A percentile compares a stretch with the other conserved stretches of the same genome.
phyloP scores from a whole-genome alignment of 148 eudicot species.

The Drosera capensis region DNA sequence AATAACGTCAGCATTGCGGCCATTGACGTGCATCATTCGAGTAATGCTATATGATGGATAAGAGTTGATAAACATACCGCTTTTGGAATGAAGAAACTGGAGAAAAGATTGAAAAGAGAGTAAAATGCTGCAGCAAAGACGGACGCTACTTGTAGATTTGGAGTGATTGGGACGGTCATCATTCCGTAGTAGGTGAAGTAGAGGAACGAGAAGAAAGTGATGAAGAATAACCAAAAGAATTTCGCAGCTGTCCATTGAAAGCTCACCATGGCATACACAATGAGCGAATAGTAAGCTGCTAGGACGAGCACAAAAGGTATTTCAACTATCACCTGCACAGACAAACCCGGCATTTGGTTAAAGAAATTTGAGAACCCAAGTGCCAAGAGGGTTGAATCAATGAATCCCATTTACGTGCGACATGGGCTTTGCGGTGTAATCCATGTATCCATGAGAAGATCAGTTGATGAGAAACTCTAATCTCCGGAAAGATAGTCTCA shows the following conservation, averaged over 20 bases:
- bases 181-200: constrained; percentile 95
- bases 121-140: constrained; percentile 89
- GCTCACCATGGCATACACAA: constrained; percentile 85
- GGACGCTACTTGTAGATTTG: constrained; percentile 88
- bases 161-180: constrained; percentile 97
- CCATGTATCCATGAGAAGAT: no score
- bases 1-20: no score
- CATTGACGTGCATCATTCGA: no score
- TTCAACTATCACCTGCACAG: constrained; percentile 70
- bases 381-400: no score
- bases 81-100: constrained; percentile 91
- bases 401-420: no score
- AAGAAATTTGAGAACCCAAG: no score
- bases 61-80: constrained; percentile 43
- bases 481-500: no score
- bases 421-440: no score
- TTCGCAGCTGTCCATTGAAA: constrained; percentile 74
- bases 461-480: no score
- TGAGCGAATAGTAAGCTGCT: constrained; percentile 40
- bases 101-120: constrained; percentile 80
- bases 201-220: constrained; percentile 66
- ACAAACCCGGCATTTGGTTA: no score
- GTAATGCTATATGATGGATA: no score
- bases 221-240: constrained; percentile 86
- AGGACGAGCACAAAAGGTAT: constrained; percentile 68